Percentiles rank a stretch among this genome's conserved stretches.
phyloP scores from a whole-genome alignment of 2,329 filamentous ascomycete species.

The Penicillium sclerotigenum region DNA sequence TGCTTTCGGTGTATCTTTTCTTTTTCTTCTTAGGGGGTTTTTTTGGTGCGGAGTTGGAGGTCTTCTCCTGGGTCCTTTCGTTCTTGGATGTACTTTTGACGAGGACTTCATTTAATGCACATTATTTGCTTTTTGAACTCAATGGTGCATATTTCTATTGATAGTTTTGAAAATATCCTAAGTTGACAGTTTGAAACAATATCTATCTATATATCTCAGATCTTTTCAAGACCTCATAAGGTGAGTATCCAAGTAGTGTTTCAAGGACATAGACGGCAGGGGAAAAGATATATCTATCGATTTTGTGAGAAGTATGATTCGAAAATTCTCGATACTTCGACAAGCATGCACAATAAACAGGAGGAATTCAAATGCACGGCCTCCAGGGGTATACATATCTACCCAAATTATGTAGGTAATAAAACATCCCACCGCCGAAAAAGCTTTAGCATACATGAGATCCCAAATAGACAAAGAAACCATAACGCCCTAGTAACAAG shows the following conservation, averaged over 20 bases:
- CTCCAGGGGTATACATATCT: conserved; percentile 8
- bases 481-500: conserved; percentile 9
- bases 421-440: conserved; percentile 8
- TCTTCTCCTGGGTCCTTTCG: background rate
- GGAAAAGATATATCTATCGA: background rate
- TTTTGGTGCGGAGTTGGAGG: background rate
- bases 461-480: background rate
- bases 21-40: background rate
- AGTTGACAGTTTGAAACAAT: background rate
- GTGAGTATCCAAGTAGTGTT: too few relatives aligned
- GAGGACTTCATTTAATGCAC: background rate
- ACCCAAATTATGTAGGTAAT: background rate
- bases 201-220: background rate
- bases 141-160: background rate
- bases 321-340: background rate
- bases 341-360: background rate
- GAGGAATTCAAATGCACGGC: conserved; percentile 13
- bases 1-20: conserved; percentile 1
- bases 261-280: background rate
- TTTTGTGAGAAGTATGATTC: background rate
- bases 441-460: conserved; percentile 5
- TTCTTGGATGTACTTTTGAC: conserved; percentile 1
- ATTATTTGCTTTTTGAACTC: background rate
- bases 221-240: background rate
- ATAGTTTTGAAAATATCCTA: background rate